Evolutionary conservation across 2,329 filamentous ascomycete genomes (phyloP).

Genomic region (Cryphonectria nitschkei): DNA sequence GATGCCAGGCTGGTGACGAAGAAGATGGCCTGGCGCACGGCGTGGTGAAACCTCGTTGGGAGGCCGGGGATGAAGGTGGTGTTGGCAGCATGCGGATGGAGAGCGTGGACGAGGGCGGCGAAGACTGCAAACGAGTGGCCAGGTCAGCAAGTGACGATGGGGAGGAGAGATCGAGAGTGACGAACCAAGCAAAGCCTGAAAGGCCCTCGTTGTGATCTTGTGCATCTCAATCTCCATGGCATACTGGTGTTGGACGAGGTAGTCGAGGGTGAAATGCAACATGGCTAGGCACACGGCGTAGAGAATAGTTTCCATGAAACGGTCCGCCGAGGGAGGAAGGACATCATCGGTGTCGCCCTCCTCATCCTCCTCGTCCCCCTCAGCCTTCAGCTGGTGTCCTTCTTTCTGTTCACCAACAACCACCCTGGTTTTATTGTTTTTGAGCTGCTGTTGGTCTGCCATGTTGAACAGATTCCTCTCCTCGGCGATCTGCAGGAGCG

Average conservation of each 20-base stretch:
- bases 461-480: slow-evolving; percentile 62
- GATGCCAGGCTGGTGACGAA: slow-evolving; percentile 60
- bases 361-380: slow-evolving; percentile 34
- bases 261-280: slow-evolving; percentile 78
- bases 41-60: slow-evolving; percentile 48
- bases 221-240: slow-evolving; percentile 67
- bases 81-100: slow-evolving; percentile 57
- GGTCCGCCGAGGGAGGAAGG: slow-evolving; percentile 52
- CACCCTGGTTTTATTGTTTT: slow-evolving; percentile 38
- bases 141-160: slow-evolving; percentile 24
- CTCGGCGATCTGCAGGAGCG: slow-evolving; percentile 73
- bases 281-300: slow-evolving; percentile 68
- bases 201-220: slow-evolving; percentile 55
- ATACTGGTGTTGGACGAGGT: slow-evolving; percentile 80
- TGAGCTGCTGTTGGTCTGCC: slow-evolving; percentile 47
- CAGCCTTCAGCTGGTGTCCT: slow-evolving; percentile 34
- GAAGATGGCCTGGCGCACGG: slow-evolving; percentile 65
- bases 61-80: slow-evolving; percentile 55
- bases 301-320: slow-evolving; percentile 58
- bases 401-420: slow-evolving; percentile 32
- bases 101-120: slow-evolving; percentile 56
- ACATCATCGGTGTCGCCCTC: slow-evolving; percentile 39
- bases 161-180: slow-evolving; percentile 16
- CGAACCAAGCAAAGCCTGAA: slow-evolving; percentile 58
- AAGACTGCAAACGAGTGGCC: slow-evolving; percentile 46